Evolutionary conservation across 1,139 yeast species (phyloP), one percentile per base, ranked within the genome.

Genomic region (Diutina siamensis): DNA sequence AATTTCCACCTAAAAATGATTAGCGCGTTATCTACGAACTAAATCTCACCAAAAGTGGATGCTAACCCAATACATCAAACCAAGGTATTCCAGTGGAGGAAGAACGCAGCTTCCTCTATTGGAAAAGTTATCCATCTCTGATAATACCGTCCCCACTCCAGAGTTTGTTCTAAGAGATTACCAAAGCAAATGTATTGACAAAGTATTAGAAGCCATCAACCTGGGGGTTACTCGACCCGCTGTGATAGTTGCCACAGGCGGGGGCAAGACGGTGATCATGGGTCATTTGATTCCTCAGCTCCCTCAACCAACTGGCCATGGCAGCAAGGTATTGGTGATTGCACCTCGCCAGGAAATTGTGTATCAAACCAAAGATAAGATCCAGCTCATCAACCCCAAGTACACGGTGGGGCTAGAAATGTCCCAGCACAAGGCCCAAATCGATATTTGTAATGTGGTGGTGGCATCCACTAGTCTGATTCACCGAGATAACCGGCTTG

Each of bases 261-360:
- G 95, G 17, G 98, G 97, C 2, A 89, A 89, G 55, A 89, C 97
- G 0, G 87, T 88, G 17, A 80, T 89, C 1, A 86, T 89, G 57
- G 68, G 92, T 1, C 77, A 78, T 53, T 57, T 88, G 44, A 72
- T 87, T 4, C 70, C 76, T 0, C 60, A 65, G 36, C 62, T 86
- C 13, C 53, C 60, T 9, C 69, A 76, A 8, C 20, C 48, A 1
- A 48, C 54, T 0, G 36, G 45, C 1, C 48, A 57, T 28, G 80
- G 83, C 1, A 56, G 63, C 32, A 76, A 75, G 54, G 70, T 83
- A 0, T 61, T 89, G 49, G 77, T 89, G 1, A 61, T 89, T 22
- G 96, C 88, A 0, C 97, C 89, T 57, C 74, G 94, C 44, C 76
- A 78, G 54, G 97, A 92, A 57, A 62, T 92, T 48, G 82, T 87